Conservation (phyloP, 331 rosid genomes). For the Quercus lobata region DNA sequence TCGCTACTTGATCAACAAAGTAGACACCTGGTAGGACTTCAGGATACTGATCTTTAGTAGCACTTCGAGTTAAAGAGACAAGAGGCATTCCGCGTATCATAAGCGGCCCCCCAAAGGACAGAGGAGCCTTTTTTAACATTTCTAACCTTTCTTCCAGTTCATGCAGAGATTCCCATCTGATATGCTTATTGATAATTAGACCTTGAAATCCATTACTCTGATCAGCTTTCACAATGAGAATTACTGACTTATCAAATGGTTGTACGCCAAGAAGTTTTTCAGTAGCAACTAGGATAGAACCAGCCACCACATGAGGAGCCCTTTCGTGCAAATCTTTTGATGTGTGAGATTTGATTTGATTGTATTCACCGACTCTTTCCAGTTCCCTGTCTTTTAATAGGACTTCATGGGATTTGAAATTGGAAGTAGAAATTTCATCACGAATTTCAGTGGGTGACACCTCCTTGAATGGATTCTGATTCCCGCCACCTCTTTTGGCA, state of each 20-base stretch:
- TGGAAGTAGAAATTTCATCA: slow-evolving; percentile 21
- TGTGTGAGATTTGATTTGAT: slow-evolving; percentile 28
- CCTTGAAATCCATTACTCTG: slow-evolving; percentile 68
- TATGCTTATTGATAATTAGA: slow-evolving; percentile 68
- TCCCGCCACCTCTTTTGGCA: slow-evolving; percentile 25
- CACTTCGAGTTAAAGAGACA: slow-evolving; percentile 49
- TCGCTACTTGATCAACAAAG: slow-evolving; percentile 58
- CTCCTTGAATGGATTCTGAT: slow-evolving; percentile 15
- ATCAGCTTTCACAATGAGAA: slow-evolving; percentile 74
- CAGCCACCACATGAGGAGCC: slow-evolving; percentile 35
- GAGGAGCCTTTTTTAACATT: slow-evolving; percentile 51
- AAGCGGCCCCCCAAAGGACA: slow-evolving; percentile 79
- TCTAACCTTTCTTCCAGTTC: slow-evolving; percentile 50
- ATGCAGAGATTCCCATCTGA: slow-evolving; percentile 57
- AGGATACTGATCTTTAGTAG: slow-evolving; percentile 22
- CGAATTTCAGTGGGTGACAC: slow-evolving; percentile 32
- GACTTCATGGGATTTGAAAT: slow-evolving; percentile 33
- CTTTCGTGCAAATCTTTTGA: slow-evolving; percentile 33
- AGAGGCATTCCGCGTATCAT: slow-evolving; percentile 57
- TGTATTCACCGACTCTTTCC: slow-evolving; percentile 31
- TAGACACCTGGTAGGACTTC: slow-evolving; percentile 70
- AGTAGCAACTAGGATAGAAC: slow-evolving; percentile 71
- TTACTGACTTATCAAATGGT: slow-evolving; percentile 68
- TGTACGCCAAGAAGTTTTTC: slow-evolving; percentile 51
- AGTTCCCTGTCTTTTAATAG: slow-evolving; percentile 27